Evolutionary conservation across 2,329 filamentous ascomycete genomes (phyloP).

Genomic region (Myriosclerotinia scirpicola): DNA sequence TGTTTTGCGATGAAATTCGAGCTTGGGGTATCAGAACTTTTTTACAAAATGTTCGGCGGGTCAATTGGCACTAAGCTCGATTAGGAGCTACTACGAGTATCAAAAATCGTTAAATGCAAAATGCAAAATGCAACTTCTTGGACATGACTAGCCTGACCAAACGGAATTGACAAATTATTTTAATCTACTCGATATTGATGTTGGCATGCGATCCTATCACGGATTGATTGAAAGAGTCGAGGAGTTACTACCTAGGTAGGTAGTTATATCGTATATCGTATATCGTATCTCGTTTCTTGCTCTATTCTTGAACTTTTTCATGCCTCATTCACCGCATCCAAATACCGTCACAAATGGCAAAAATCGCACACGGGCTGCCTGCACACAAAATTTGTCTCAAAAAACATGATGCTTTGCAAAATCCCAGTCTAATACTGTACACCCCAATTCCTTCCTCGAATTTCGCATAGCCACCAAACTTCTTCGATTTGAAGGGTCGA

Average conservation of each 20-base stretch:
- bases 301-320: not conserved
- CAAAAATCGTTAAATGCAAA: conserved; percentile 8
- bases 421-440: conserved; percentile 38
- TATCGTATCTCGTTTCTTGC: not conserved
- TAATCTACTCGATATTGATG: too few species aligned
- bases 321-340: not conserved
- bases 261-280: not conserved
- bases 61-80: conserved; percentile 27
- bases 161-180: not conserved
- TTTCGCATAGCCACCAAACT: conserved; percentile 25
- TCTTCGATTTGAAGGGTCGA: conserved; percentile 27
- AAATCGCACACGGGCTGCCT: not conserved
- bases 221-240: not conserved
- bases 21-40: conserved; percentile 24
- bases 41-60: conserved; percentile 25
- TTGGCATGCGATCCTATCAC: not conserved
- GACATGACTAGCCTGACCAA: not conserved
- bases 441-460: conserved; percentile 27
- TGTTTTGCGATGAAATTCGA: conserved; percentile 21
- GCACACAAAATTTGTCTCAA: conserved; percentile 9
- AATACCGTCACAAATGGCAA: not conserved
- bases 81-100: conserved; percentile 13
- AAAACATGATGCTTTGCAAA: conserved; percentile 32
- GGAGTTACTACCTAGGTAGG: too few species aligned
- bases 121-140: not conserved